A percentile compares a stretch with the other conserved stretches of the same genome.
phyloP scores from a whole-genome alignment of 2,329 filamentous ascomycete genomes.

The Aspergillus spinulosporus region DNA sequence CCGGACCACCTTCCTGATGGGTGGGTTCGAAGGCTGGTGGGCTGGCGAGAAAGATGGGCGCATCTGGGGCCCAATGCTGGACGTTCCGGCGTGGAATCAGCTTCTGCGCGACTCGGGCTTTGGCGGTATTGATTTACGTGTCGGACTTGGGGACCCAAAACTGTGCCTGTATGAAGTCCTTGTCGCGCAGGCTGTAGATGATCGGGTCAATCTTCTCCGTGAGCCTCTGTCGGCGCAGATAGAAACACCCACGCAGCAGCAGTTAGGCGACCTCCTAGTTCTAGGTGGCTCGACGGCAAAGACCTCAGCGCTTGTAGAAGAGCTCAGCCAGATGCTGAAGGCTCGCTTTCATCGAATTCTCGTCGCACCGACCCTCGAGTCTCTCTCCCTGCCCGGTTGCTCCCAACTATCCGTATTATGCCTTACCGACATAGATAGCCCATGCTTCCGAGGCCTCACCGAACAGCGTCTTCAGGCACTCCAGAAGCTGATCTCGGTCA shows the following conservation, averaged over 20 bases:
- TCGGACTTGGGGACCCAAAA: not conserved
- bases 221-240: not conserved
- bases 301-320: not conserved
- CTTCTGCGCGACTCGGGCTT: slow-evolving; percentile 5
- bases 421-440: not conserved
- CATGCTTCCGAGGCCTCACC: slow-evolving; percentile 1
- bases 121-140: not conserved
- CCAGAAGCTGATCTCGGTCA: not conserved
- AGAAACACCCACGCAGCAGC: not conserved
- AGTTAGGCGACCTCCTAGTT: not conserved
- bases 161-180: not conserved
- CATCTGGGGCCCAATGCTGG: not conserved
- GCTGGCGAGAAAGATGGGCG: not conserved
- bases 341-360: not conserved
- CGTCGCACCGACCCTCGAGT: not conserved
- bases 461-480: not conserved
- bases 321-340: not conserved
- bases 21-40: slow-evolving; percentile 8
- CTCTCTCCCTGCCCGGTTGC: not conserved
- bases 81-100: not conserved
- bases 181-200: slow-evolving; percentile 10
- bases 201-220: not conserved
- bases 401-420: not conserved
- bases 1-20: not conserved
- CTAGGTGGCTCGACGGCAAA: not conserved